A percentile compares a stretch with the other conserved stretches of the same genome.
Conservation (phyloP, 176 grass and related monocot species). For the Alopecurus myosuroides region DNA sequence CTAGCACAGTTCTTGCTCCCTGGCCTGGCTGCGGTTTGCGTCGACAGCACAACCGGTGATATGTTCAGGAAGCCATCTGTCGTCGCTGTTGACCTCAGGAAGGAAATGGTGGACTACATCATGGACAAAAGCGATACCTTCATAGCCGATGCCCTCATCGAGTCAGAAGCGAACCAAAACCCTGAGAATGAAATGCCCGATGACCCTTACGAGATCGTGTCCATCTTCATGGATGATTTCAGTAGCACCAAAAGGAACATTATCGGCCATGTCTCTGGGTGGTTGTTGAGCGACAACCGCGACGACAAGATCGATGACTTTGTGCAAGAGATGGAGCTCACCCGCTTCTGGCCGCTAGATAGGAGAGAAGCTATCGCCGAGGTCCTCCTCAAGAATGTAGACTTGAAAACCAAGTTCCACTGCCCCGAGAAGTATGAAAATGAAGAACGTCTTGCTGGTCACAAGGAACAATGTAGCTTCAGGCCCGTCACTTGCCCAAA, state of each 20-base stretch:
- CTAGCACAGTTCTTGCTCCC: slow-evolving; percentile 62
- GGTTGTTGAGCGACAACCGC: slow-evolving; percentile 68
- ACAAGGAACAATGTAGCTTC: slow-evolving; percentile 55
- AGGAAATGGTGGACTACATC: slow-evolving; percentile 86
- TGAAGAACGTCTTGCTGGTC: slow-evolving; percentile 38
- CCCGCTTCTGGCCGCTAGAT: slow-evolving; percentile 69
- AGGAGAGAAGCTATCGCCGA: slow-evolving; percentile 61
- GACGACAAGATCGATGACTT: slow-evolving; percentile 98
- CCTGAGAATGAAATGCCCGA: slow-evolving; percentile 41
- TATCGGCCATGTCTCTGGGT: slow-evolving; percentile 77
- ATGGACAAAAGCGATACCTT: slow-evolving; percentile 57
- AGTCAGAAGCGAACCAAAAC: slow-evolving; percentile 22
- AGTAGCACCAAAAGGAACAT: slow-evolving; percentile 73
- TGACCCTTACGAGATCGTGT: slow-evolving; percentile 62
- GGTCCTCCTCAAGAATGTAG: slow-evolving; percentile 71
- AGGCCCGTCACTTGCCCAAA: slow-evolving; percentile 53
- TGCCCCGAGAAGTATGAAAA: slow-evolving; percentile 67
- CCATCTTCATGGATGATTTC: slow-evolving; percentile 81
- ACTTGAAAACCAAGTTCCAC: slow-evolving; percentile 71
- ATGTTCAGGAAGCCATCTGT: slow-evolving; percentile 51
- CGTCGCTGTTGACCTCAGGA: slow-evolving; percentile 58
- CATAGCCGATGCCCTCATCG: slow-evolving; percentile 56
- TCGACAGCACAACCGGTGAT: slow-evolving; percentile 65
- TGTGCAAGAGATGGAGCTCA: slow-evolving; percentile 81
- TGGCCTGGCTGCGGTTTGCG: slow-evolving; percentile 59